Evolutionary conservation across 805 yeast genomes (phyloP), one percentile per base, ranked within the genome.

Genomic region (Sugiyamaella boreocaroliniensis): DNA sequence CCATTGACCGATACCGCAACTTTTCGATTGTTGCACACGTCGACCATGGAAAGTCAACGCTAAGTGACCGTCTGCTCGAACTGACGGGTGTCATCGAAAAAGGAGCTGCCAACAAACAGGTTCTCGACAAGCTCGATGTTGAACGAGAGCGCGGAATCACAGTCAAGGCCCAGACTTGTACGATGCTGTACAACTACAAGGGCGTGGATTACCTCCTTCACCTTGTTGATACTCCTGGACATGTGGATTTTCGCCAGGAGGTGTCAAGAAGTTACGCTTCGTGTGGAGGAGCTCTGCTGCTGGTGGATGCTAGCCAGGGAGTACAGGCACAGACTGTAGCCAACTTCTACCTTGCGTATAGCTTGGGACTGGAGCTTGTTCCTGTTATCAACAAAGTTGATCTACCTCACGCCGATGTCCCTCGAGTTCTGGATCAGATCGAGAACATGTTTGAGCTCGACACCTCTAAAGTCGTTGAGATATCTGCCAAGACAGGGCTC

Each of bases 311-410:
- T 1, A 78, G 92, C 1, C 97, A 93, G 64, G 98, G 98, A 49
- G 89, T 92, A 2, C 97, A 89, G 67, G 98, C 98, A 0, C 99
- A 92, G 67, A 93, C 99, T 0, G 97, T 92, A n/a, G 97, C 99
- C 20, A 92, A 93, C 67, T 92, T 87, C 69, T 88, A 85, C 63
- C 74, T 92, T 52, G 99, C 98, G 0, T 85, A 86, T 64, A 84
- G 92, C 52, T 78, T 89, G 82, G 86, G 84, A 9, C 76, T 93
- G 56, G 82, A 82, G 59, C 72, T 92, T 58, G 76, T 92, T 1
- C 98, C 99, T 0, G 88, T 92, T 15, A 86, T 92, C 48, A 92
- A 92, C 71, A 92, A 92, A 64, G 85, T 92, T 47, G 99, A 92
- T 69, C 71, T 92, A 50, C 93, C 85, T 55, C 86, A 82, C 37